phyloP scores from a whole-genome alignment of 1,284 basidiomycete species.

The Macrocystidia cucumis region DNA sequence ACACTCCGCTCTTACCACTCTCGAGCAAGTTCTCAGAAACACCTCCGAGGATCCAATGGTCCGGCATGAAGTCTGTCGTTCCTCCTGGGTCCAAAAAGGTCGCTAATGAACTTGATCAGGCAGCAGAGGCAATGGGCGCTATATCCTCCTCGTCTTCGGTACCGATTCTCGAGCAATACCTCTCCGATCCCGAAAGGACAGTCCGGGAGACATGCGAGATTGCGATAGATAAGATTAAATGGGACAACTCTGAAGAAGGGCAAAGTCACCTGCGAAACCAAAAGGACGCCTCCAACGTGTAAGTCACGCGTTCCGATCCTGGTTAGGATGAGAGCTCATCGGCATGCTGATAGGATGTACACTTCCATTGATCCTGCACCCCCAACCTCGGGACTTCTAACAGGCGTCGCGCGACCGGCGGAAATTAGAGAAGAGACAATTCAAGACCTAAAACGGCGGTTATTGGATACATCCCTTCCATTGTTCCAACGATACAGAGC shows the following conservation, averaged over 20 bases:
- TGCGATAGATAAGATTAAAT: constrained; percentile 91
- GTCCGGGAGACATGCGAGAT: constrained; percentile 98
- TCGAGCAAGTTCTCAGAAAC: constrained; percentile 73
- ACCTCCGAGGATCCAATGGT: constrained; percentile 91
- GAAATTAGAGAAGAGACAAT: constrained; percentile 43
- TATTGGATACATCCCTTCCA: constrained; percentile 66
- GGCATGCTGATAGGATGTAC: constrained; percentile 34
- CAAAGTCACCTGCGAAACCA: constrained; percentile 30
- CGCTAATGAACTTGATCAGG: constrained; percentile 34
- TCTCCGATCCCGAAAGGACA: constrained; percentile 67
- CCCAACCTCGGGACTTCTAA: constrained; percentile 54
- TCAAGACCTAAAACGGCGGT: constrained; percentile 47
- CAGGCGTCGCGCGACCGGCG: constrained; percentile 40
- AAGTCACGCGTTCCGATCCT: constrained; percentile 11
- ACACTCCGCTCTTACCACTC: constrained; percentile 66
- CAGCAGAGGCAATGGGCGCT: constrained; percentile 97
- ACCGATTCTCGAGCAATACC: constrained; percentile 67
- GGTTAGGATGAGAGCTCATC: too few species aligned
- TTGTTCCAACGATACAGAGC: constrained; percentile 96
- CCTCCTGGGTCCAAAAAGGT: constrained; percentile 6
- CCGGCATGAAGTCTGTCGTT: constrained; percentile 75
- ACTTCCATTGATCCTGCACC: constrained; percentile 97
- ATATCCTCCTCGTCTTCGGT: constrained; percentile 70
- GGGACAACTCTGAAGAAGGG: constrained; percentile 80
- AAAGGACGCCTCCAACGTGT: constrained; percentile 31